Percentiles rank a stretch among this genome's conserved stretches.
Evolutionary conservation across 768 basidiomycete species (phyloP).

Genomic region (Tricholoma flavovirens): DNA sequence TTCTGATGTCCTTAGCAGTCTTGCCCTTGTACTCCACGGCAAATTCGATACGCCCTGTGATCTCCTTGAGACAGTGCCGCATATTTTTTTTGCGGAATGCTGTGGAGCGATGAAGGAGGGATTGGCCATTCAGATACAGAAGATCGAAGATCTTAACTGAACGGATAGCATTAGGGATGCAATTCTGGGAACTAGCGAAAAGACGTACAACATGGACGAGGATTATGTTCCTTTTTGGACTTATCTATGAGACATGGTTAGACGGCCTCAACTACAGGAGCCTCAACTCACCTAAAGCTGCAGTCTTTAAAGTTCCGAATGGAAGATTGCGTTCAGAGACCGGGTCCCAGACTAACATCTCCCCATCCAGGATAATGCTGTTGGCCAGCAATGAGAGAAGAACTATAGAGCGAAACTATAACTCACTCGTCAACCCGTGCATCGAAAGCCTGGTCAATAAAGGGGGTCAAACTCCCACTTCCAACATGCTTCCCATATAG

Average conservation of each 20-base stretch:
- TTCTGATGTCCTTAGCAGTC: constrained; percentile 76
- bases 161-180: background rate
- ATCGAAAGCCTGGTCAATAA: constrained; percentile 73
- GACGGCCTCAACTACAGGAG: background rate
- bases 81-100: constrained; percentile 78
- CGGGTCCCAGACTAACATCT: constrained; percentile 99
- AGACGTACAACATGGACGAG: constrained; percentile 85
- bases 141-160: constrained; percentile 96
- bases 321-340: constrained; percentile 81
- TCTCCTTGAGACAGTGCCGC: constrained; percentile 55
- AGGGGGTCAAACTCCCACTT: constrained; percentile 83
- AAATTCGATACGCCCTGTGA: constrained; percentile 80
- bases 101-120: constrained; percentile 66
- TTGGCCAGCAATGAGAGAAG: background rate
- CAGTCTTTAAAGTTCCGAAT: constrained; percentile 91
- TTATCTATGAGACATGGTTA: constrained; percentile 44
- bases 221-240: constrained; percentile 61
- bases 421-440: constrained; percentile 75
- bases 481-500: constrained; percentile 85
- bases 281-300: constrained; percentile 64
- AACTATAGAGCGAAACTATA: background rate
- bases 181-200: background rate
- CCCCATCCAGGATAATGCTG: constrained; percentile 93
- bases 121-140: constrained; percentile 80
- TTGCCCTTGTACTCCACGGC: constrained; percentile 65